A percentile compares a stretch with the other conserved stretches of the same genome.
phyloP scores from a whole-genome alignment of 1,284 basidiomycete genomes.

The Taiwanofungus camphoratus region DNA sequence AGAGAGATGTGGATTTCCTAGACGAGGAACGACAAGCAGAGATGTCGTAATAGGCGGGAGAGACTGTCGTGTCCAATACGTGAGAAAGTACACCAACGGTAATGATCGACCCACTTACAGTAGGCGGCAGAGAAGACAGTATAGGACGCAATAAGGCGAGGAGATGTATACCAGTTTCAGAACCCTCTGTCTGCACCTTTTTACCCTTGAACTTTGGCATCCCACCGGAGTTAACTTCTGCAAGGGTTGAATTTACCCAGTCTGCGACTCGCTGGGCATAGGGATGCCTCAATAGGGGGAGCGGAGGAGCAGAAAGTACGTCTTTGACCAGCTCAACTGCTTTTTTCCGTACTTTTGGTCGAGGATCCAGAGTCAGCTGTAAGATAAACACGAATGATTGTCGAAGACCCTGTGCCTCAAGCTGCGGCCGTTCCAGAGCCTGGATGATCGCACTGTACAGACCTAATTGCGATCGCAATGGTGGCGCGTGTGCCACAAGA shows the following conservation, averaged over 20 bases:
- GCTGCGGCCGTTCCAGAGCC: conserved; percentile 64
- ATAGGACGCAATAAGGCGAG: conserved; percentile 69
- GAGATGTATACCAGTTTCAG: conserved; percentile 78
- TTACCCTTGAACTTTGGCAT: conserved; percentile 59
- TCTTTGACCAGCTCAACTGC: conserved; percentile 84
- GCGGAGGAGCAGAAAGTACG: conserved; percentile 68
- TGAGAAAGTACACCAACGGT: conserved; percentile 14
- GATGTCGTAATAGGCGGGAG: conserved; percentile 63
- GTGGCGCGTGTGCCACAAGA: conserved; percentile 58
- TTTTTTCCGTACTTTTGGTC: conserved; percentile 92
- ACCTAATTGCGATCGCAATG: conserved; percentile 71
- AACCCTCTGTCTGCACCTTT: conserved; percentile 53
- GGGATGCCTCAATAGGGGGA: conserved; percentile 76
- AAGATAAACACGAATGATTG: conserved; percentile 78
- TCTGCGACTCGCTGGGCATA: conserved; percentile 78
- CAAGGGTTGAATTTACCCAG: conserved; percentile 70
- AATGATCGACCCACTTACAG: conserved; percentile 39
- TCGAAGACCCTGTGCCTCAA: conserved; percentile 65
- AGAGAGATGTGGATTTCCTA: conserved; percentile 82
- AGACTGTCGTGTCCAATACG: conserved; percentile 40
- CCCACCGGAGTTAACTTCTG: conserved; percentile 59
- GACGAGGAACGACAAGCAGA: conserved; percentile 73
- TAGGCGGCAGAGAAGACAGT: conserved; percentile 57
- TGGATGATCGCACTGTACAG: conserved; percentile 65
- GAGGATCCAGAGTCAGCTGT: conserved; percentile 77